Conservation (phyloP, 208 protist species). For the Trypanosoma scelopori region DNA sequence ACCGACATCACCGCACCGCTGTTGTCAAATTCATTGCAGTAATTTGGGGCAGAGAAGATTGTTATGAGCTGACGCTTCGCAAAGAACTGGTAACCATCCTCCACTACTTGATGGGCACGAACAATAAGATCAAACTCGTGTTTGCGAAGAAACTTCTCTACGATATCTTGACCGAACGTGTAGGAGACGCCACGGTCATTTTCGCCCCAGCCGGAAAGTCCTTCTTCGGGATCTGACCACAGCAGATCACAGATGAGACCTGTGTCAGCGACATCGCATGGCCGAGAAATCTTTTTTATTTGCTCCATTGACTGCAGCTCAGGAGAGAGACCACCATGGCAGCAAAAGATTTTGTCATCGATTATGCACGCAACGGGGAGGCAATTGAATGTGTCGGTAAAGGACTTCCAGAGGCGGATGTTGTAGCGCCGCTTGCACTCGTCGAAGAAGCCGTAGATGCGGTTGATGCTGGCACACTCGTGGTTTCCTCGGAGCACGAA, state of each 20-base stretch:
- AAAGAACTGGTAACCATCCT: slow-evolving; percentile 97
- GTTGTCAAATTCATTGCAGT: slow-evolving; percentile 99
- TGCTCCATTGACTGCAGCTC: slow-evolving; percentile 96
- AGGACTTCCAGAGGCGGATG: slow-evolving; percentile 98
- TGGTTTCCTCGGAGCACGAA: slow-evolving; percentile 99
- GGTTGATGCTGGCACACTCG: slow-evolving; percentile 99
- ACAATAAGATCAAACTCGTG: slow-evolving; percentile 97
- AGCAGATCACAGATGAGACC: slow-evolving; percentile 99
- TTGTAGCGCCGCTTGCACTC: slow-evolving; percentile 99
- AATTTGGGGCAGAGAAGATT: slow-evolving; percentile 98
- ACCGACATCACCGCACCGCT: slow-evolving; percentile 99
- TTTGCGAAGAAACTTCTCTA: slow-evolving; percentile 94
- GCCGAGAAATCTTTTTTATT: slow-evolving; percentile 95
- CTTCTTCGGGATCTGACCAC: slow-evolving; percentile 99
- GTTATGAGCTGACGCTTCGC: slow-evolving; percentile 95
- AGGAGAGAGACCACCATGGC: slow-evolving; percentile 97
- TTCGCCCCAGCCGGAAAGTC: slow-evolving; percentile 88
- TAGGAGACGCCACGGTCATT: slow-evolving; percentile 94
- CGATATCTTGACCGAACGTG: slow-evolving; percentile 92
- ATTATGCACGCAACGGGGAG: slow-evolving; percentile 98
- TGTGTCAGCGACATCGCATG: slow-evolving; percentile 98
- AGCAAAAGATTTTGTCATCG: slow-evolving; percentile 99
- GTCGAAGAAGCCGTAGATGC: slow-evolving; percentile 99
- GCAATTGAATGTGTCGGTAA: slow-evolving; percentile 99
- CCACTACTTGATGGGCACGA: slow-evolving; percentile 97